Conservation (phyloP, 176 grass and related monocot genomes). For the Musa schizocarpa region DNA sequence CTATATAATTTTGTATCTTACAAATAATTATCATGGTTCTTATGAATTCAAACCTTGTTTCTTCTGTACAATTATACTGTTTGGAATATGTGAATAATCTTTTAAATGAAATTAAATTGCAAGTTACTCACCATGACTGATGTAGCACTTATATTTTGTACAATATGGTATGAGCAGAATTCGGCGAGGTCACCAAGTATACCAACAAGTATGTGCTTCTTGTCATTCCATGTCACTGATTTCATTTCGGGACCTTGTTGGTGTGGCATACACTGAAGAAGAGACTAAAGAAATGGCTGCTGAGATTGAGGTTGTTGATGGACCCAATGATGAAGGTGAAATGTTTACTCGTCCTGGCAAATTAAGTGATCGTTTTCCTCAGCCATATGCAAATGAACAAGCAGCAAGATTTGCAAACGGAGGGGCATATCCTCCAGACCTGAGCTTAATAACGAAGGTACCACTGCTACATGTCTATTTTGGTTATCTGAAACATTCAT, state of each 20-base stretch:
- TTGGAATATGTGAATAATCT: too few species aligned
- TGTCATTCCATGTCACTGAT: conserved; percentile 97
- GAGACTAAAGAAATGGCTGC: conserved; percentile 97
- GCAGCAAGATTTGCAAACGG: conserved; percentile 95
- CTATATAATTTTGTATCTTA: background rate
- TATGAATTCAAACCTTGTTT: too few species aligned
- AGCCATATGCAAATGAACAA: conserved; percentile 91
- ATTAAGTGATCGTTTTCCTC: conserved; percentile 83
- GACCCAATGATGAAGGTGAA: conserved; percentile 95
- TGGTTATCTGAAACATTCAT: conserved; percentile 10
- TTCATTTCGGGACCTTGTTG: conserved; percentile 88
- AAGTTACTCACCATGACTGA: too few species aligned
- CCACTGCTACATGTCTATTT: background rate
- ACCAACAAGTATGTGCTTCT: conserved; percentile 93
- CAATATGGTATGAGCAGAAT: conserved; percentile 46
- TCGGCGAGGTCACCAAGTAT: conserved; percentile 89
- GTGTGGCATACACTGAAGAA: conserved; percentile 95
- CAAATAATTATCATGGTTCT: background rate
- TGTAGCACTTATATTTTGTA: background rate
- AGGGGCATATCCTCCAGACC: conserved; percentile 91
- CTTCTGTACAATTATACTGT: too few species aligned
- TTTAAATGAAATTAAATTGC: too few species aligned
- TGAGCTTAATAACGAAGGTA: conserved; percentile 98
- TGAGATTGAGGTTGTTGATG: conserved; percentile 95
- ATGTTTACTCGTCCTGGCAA: conserved; percentile 82